phyloP scores from a whole-genome alignment of 768 basidiomycete species.

The Trametes cingulata region DNA sequence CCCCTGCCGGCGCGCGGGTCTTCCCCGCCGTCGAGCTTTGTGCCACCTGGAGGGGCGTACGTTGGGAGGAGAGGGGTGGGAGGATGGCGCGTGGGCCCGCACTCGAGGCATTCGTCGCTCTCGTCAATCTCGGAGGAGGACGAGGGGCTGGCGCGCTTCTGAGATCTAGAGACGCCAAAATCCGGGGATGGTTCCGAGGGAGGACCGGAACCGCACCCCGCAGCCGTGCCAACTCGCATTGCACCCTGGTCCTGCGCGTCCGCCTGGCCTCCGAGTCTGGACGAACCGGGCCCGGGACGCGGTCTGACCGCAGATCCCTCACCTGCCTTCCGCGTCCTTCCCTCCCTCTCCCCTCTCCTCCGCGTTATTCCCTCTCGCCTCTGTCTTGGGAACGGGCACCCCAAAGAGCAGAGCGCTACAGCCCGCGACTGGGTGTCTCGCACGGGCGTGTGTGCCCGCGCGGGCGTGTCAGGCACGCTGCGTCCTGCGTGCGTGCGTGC shows the following conservation, averaged over 20 bases:
- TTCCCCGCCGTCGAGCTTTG: neutral
- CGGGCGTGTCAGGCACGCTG: neutral
- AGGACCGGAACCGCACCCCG: no score
- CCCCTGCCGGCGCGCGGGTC: slow-evolving; percentile 16
- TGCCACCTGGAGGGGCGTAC: neutral
- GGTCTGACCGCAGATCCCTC: no score
- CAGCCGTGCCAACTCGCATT: no score
- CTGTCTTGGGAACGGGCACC: neutral
- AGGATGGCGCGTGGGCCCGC: slow-evolving; percentile 15
- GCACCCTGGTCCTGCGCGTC: no score
- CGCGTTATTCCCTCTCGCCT: neutral
- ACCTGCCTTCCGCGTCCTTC: no score
- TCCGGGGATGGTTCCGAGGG: no score
- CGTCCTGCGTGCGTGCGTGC: neutral
- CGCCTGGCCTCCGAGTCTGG: neutral
- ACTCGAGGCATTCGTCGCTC: slow-evolving; percentile 28
- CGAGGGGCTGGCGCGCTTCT: slow-evolving; percentile 23
- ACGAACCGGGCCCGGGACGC: no score
- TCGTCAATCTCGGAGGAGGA: slow-evolving; percentile 29
- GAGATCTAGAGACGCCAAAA: neutral
- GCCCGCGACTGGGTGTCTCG: neutral
- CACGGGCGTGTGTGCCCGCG: slow-evolving; percentile 10
- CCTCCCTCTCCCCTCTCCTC: no score
- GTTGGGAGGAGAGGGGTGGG: neutral
- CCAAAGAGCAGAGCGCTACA: neutral